Evolutionary conservation across 2,329 filamentous ascomycete species (phyloP).

Genomic region (Alternaria triticina): DNA sequence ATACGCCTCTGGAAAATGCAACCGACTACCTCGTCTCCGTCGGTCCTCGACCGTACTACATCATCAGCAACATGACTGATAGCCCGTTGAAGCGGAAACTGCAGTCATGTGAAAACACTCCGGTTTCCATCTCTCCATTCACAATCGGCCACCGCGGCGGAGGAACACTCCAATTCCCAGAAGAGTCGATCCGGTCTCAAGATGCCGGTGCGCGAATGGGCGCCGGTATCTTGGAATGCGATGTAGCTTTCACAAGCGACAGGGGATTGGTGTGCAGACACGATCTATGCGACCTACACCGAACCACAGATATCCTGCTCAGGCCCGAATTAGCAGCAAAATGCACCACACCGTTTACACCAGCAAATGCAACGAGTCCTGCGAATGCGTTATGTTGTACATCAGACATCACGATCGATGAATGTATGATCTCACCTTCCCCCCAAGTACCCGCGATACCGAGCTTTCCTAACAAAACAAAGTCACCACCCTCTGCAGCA

Average conservation of each 20-base stretch:
- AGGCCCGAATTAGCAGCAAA: constrained; percentile 68
- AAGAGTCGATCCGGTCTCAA: constrained; percentile 66
- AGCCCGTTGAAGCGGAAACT: constrained; percentile 66
- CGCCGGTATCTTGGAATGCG: constrained; percentile 70
- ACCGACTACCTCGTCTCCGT: constrained; percentile 56
- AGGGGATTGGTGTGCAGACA: constrained; percentile 71
- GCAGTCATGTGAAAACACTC: constrained; percentile 62
- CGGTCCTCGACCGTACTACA: constrained; percentile 69
- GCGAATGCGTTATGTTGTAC: constrained; percentile 27
- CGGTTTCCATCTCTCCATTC: constrained; percentile 61
- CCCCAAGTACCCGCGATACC: too few species aligned
- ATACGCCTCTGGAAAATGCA: not conserved
- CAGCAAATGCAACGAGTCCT: constrained; percentile 48
- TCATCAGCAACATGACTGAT: constrained; percentile 68
- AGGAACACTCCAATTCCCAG: constrained; percentile 65
- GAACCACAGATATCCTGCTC: constrained; percentile 70
- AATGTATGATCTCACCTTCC: constrained; percentile 5
- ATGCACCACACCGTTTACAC: constrained; percentile 67
- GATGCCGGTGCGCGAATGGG: constrained; percentile 71
- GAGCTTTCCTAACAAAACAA: not conserved
- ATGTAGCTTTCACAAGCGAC: constrained; percentile 71
- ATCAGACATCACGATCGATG: constrained; percentile 24
- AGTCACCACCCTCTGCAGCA: constrained; percentile 23
- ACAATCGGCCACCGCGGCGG: constrained; percentile 67
- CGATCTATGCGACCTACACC: constrained; percentile 71